Conservation (phyloP, 1,139 yeast genomes). For the Yamadazyma triangularis region DNA sequence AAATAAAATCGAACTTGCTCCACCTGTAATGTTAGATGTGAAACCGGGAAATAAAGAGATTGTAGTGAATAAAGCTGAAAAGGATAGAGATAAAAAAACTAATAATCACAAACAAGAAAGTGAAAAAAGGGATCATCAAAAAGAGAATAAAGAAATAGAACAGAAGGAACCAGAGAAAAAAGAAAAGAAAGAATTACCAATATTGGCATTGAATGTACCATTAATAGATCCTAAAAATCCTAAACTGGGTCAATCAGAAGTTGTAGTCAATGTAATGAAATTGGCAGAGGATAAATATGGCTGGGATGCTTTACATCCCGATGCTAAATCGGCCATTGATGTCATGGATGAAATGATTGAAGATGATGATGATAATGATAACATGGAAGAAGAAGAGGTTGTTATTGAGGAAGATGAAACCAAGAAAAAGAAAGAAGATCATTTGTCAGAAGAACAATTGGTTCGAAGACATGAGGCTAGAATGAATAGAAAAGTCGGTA, state of each 20-base stretch:
- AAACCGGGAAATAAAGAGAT: not conserved
- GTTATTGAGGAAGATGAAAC: conserved; percentile 28
- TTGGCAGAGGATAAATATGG: conserved; percentile 87
- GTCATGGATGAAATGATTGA: conserved; percentile 59
- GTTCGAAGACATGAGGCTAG: conserved; percentile 40
- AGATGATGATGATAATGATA: conserved; percentile 55
- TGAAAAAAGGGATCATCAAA: conserved; percentile 22
- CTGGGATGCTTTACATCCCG: conserved; percentile 68
- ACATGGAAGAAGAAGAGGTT: conserved; percentile 50
- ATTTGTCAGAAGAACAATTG: conserved; percentile 44
- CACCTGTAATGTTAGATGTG: not conserved
- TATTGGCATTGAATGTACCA: conserved; percentile 60
- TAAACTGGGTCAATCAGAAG: conserved; percentile 63
- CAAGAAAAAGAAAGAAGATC: conserved; percentile 35
- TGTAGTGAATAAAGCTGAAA: not conserved
- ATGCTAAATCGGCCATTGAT: conserved; percentile 57
- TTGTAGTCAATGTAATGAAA: conserved; percentile 71
- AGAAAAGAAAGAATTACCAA: conserved; percentile 29
- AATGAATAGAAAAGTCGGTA: conserved; percentile 72
- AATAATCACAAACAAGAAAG: conserved; percentile 11
- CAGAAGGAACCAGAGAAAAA: conserved; percentile 25
- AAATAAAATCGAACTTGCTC: not conserved
- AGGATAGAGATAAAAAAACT: conserved; percentile 6
- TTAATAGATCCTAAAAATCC: conserved; percentile 46
- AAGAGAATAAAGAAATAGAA: conserved; percentile 23